Percentiles rank a stretch among this genome's conserved stretches.
phyloP scores from a whole-genome alignment of 108 stramenopile species.

The Nitzschia putrida region DNA sequence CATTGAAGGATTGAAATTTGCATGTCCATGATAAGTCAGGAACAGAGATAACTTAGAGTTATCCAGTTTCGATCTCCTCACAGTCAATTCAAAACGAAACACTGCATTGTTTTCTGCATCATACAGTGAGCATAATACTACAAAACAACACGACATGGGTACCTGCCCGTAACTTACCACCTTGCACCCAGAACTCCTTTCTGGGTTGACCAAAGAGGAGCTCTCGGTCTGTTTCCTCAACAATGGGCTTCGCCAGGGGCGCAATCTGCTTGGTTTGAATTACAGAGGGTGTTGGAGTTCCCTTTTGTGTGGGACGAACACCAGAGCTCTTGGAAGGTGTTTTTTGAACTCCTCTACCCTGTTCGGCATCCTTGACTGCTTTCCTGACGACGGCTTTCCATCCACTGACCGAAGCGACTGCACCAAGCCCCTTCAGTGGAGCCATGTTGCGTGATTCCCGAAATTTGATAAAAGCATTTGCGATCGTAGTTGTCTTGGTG shows the following conservation, averaged over 20 bases:
- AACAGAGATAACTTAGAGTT: slow-evolving; percentile 6
- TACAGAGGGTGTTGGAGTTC: background rate
- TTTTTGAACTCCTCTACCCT: background rate
- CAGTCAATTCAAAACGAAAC: slow-evolving; percentile 7
- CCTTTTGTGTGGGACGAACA: background rate
- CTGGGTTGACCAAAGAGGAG: background rate
- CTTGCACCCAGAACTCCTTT: slow-evolving; percentile 3
- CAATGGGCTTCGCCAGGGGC: background rate
- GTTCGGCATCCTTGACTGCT: slow-evolving; percentile 12
- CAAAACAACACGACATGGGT: background rate
- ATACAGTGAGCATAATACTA: background rate
- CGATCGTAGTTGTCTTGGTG: slow-evolving; percentile 42
- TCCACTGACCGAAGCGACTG: slow-evolving; percentile 52
- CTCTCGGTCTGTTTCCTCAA: background rate
- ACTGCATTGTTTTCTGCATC: background rate
- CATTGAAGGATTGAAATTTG: background rate
- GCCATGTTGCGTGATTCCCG: slow-evolving; percentile 32
- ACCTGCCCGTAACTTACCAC: slow-evolving; percentile 4
- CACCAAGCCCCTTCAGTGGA: slow-evolving; percentile 52
- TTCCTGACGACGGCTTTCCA: slow-evolving; percentile 57
- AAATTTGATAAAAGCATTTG: slow-evolving; percentile 42
- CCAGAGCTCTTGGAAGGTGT: slow-evolving; percentile 2
- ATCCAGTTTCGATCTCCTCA: background rate
- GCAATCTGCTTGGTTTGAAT: background rate
- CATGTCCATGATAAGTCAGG: slow-evolving; percentile 7